phyloP scores from a whole-genome alignment of 169 alveolate genomes.

The Haemoproteus tartakovskyi region DNA sequence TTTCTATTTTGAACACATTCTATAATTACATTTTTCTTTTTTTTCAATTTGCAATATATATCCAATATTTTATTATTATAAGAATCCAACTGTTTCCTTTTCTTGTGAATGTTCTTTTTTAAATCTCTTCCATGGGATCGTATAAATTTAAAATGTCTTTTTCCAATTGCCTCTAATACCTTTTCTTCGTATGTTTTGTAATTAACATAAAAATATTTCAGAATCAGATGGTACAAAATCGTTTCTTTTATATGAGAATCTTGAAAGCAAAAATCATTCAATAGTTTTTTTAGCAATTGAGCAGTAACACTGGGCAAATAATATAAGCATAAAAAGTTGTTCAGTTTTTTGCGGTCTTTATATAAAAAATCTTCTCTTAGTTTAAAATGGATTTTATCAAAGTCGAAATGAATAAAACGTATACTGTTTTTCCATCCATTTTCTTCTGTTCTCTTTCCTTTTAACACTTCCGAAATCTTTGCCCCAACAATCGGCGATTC shows the following conservation, averaged over 20 bases:
- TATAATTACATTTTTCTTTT: constrained; percentile 19
- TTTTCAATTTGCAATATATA: constrained; percentile 25
- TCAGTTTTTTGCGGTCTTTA: neutral
- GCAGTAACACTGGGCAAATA: constrained; percentile 20
- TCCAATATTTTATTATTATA: constrained; percentile 18
- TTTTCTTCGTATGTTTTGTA: neutral
- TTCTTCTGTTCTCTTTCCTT: neutral
- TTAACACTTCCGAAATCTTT: neutral
- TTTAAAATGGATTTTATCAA: neutral
- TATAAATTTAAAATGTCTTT: constrained; percentile 25
- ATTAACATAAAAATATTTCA: constrained; percentile 9
- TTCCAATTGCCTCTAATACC: constrained; percentile 5
- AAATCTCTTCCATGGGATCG: constrained; percentile 15
- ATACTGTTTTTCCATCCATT: neutral
- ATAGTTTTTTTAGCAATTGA: constrained; percentile 3
- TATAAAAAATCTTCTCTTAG: neutral
- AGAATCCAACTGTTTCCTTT: neutral
- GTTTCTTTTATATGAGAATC: constrained; percentile 54
- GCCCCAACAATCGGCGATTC: constrained; percentile 55
- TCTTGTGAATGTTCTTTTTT: constrained; percentile 11
- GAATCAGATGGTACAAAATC: constrained; percentile 14
- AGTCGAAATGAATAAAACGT: neutral
- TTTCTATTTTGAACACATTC: constrained; percentile 12
- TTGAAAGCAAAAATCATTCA: neutral
- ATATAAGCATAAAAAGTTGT: constrained; percentile 12